Conservation (phyloP, 768 basidiomycete species). For the Amanita thiersii region DNA sequence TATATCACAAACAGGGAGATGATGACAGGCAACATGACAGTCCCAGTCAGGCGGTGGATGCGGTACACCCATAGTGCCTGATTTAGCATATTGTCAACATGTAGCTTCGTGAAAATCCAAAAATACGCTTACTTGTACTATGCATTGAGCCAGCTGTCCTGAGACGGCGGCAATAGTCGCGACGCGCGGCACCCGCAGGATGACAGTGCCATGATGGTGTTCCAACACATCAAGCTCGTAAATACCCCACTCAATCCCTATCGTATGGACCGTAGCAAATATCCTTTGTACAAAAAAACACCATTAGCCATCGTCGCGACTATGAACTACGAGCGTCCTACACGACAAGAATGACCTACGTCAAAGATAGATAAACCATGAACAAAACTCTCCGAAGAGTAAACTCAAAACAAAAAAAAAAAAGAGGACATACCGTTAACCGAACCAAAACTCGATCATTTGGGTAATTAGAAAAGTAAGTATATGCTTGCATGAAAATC, state of each 20-base stretch:
- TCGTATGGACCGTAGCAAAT: neutral
- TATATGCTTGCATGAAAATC: conserved; percentile 3
- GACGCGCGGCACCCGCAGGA: neutral
- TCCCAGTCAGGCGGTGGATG: neutral
- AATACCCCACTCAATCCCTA: neutral
- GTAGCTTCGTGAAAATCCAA: too few species aligned
- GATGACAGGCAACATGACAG: neutral
- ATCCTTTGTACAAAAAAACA: neutral
- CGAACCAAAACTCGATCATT: neutral
- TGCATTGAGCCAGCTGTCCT: neutral
- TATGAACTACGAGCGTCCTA: too few species aligned
- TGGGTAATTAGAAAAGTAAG: neutral
- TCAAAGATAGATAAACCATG: too few species aligned
- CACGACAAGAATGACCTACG: too few species aligned
- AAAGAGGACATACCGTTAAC: conserved; percentile 1
- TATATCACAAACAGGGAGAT: neutral
- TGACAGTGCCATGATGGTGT: neutral
- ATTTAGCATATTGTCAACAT: neutral
- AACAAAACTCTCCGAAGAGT: too few species aligned
- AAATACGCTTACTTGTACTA: conserved; percentile 4
- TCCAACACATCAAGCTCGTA: neutral
- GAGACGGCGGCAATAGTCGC: neutral
- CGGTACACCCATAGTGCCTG: conserved; percentile 3
- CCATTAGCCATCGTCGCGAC: too few species aligned
- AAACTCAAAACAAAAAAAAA: too few species aligned